phyloP scores from a whole-genome alignment of 495 filamentous ascomycete genomes.

The Penicillium canescens region DNA sequence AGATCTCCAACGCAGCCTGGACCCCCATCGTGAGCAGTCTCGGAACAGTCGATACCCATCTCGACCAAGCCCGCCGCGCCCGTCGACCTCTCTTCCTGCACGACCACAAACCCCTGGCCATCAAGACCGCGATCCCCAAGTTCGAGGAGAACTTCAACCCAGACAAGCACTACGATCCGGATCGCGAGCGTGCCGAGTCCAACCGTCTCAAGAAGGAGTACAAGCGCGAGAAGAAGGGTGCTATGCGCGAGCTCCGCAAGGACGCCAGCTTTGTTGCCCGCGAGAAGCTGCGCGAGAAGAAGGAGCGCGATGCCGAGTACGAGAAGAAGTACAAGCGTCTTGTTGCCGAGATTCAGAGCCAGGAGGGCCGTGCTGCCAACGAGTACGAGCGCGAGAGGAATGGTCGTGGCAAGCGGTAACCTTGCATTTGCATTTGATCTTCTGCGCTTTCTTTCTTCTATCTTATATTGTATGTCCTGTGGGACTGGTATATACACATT shows the following conservation, averaged over 20 bases:
- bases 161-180: constrained; percentile 91
- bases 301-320: constrained; percentile 84
- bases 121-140: constrained; percentile 87
- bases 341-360: constrained; percentile 90
- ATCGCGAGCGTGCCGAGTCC: constrained; percentile 79
- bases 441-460: constrained; percentile 2
- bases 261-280: constrained; percentile 89
- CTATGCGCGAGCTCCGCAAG: constrained; percentile 90
- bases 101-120: constrained; percentile 83
- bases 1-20: constrained; percentile 44
- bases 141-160: constrained; percentile 97
- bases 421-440: constrained; percentile 2
- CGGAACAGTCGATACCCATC: constrained; percentile 43
- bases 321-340: constrained; percentile 92
- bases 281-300: constrained; percentile 88
- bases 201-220: constrained; percentile 82
- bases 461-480: constrained; percentile 17
- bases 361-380: constrained; percentile 85
- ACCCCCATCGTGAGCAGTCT: constrained; percentile 35
- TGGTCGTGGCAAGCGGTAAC: constrained; percentile 60
- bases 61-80: constrained; percentile 56
- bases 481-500: constrained; percentile 27
- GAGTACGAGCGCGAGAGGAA: constrained; percentile 85
- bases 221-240: constrained; percentile 94
- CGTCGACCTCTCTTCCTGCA: constrained; percentile 85